phyloP scores from a whole-genome alignment of 2,329 filamentous ascomycete genomes.

The Epichloe gansuensis region DNA sequence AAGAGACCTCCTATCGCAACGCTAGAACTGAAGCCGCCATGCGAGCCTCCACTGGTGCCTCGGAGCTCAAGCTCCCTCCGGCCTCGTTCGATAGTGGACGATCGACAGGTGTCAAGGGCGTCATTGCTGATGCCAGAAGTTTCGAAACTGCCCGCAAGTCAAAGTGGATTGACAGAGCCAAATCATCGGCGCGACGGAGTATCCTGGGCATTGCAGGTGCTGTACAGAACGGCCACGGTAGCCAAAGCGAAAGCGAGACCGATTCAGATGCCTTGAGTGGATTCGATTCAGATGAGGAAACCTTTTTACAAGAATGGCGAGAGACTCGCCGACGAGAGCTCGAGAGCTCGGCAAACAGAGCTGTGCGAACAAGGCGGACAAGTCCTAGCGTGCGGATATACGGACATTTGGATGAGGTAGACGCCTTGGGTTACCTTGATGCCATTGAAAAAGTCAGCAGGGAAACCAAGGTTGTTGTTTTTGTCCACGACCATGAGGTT shows the following conservation, averaged over 20 bases:
- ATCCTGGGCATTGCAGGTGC: constrained; percentile 36
- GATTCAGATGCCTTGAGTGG: constrained; percentile 30
- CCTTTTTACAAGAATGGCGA: constrained; percentile 77
- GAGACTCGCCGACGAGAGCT: constrained; percentile 69
- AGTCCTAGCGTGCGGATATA: constrained; percentile 70
- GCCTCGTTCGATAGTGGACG: constrained; percentile 53
- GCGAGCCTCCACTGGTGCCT: constrained; percentile 45
- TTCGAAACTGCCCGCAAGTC: constrained; percentile 55
- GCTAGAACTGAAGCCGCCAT: constrained; percentile 50
- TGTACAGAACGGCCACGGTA: constrained; percentile 7
- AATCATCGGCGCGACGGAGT: constrained; percentile 39
- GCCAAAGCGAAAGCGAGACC: constrained; percentile 32
- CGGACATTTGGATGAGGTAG: constrained; percentile 70
- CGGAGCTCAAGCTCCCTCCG: constrained; percentile 48
- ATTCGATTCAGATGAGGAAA: constrained; percentile 57
- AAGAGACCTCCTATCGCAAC: constrained; percentile 43
- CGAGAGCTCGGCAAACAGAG: constrained; percentile 43
- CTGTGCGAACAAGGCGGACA: constrained; percentile 52
- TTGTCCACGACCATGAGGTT: constrained; percentile 83
- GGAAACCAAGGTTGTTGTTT: constrained; percentile 80
- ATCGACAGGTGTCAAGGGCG: constrained; percentile 74
- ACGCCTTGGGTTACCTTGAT: constrained; percentile 87
- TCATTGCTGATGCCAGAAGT: constrained; percentile 71
- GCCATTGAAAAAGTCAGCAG: constrained; percentile 80
- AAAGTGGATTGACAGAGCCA: constrained; percentile 42